Percentiles rank a stretch among this genome's conserved stretches.
These are phyloP conservation scores for Adansonia gregorii DNA, from an alignment of 441 rosid species.

Conservation along the genomic window DNA sequence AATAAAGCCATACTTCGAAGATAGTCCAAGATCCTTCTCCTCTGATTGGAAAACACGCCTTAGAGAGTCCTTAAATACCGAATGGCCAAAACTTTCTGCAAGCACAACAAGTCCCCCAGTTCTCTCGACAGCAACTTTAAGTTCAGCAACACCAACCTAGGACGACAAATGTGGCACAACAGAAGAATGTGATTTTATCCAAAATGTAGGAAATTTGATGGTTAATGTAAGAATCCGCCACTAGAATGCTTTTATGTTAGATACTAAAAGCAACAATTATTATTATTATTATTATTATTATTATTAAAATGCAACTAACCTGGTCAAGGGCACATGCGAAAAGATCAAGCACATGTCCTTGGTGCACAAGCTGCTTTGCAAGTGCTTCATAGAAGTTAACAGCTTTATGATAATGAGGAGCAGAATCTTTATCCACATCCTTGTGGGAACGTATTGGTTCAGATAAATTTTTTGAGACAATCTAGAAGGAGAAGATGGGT, in stretches of 20 bases:
- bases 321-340: constrained; percentile 16
- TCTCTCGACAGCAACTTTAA: constrained; percentile 12
- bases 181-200: constrained; percentile 8
- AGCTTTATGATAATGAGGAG: constrained; percentile 11
- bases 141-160: constrained; percentile 16
- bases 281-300: neutral
- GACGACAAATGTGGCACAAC: neutral
- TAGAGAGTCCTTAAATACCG: constrained; percentile 12
- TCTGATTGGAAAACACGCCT: constrained; percentile 5
- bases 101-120: constrained; percentile 14
- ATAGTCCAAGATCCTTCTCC: constrained; percentile 11
- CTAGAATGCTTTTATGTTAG: constrained; percentile 4
- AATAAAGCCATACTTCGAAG: constrained; percentile 14
- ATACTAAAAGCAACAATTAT: too few species aligned
- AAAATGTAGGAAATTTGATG: neutral
- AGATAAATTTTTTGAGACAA: constrained; percentile 8
- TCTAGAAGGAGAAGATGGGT: neutral
- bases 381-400: constrained; percentile 15
- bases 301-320: neutral
- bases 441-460: constrained; percentile 15
- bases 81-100: constrained; percentile 16
- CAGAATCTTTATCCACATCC: constrained; percentile 12
- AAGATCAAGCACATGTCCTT: constrained; percentile 16
- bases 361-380: constrained; percentile 13
- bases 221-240: neutral